These are phyloP conservation scores for Hymenochaete sp. DNA, from an alignment of 1,284 basidiomycete species.

Conservation along the genomic window DNA sequence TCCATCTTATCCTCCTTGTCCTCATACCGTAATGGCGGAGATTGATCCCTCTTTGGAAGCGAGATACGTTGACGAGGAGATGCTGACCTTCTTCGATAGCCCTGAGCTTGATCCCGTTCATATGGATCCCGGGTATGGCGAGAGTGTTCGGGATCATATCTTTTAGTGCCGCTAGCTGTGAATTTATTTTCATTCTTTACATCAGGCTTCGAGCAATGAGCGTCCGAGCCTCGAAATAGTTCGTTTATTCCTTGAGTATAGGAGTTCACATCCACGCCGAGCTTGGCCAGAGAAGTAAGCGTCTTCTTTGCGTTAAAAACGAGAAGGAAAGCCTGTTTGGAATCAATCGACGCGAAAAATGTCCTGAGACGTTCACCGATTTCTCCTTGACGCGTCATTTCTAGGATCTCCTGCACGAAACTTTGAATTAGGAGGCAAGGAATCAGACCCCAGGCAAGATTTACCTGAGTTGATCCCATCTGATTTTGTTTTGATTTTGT, in stretches of 20 bases:
- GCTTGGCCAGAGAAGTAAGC: constrained; percentile 19
- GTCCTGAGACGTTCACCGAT: constrained; percentile 19
- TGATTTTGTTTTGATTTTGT: too few species aligned
- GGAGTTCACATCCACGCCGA: constrained; percentile 22
- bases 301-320: constrained; percentile 24
- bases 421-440: constrained; percentile 18
- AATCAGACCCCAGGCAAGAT: too few species aligned
- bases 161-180: not conserved
- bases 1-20: not conserved
- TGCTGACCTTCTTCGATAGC: too few species aligned
- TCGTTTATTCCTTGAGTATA: constrained; percentile 23
- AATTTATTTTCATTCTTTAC: not conserved
- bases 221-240: constrained; percentile 20
- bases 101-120: too few species aligned
- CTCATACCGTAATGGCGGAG: not conserved
- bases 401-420: constrained; percentile 21
- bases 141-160: not conserved
- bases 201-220: too few species aligned
- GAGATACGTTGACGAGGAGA: constrained; percentile 1
- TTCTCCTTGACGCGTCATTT: constrained; percentile 14
- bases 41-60: not conserved
- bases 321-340: constrained; percentile 22
- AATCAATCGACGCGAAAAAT: constrained; percentile 16
- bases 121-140: too few species aligned
- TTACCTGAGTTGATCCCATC: too few species aligned